Base-by-base conservation (phyloP, 139 green algal genomes). In the Closterium sp. region DNA sequence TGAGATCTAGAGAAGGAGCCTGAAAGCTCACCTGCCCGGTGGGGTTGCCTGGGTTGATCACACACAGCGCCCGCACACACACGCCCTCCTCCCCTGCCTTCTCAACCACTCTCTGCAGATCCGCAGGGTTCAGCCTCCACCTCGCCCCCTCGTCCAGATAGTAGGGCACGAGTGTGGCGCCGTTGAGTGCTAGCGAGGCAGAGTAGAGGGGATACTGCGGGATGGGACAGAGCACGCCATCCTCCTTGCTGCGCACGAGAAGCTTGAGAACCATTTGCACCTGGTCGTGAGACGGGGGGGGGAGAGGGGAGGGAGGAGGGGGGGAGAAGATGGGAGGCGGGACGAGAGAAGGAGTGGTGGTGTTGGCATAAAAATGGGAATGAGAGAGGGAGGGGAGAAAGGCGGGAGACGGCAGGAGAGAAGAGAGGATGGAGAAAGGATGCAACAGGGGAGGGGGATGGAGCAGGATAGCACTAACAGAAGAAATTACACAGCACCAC, bases 11-110 rank as follows among this genome's bases (percentile, higher is more conserved):
- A 6, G 32, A 87, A 1, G 28, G 76, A 1, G 1, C 33, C 8
- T 6, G 31, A 81, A 2, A 1, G 2, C 28, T 30, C 38, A 95
- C 96, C 93, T 98, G 96, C 32, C 96, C 97, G 12, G 97, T 99
- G 33, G 97, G 97, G 94, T 99, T 99, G 89, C 97, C 97, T 0
- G 97, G 97, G 93, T 99, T 99, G 94, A 99, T 99, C 3, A 99
- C 95, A 43, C 97, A 97, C 81, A 99, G 87, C 33, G 94, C 96
- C 2, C 97, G 95, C 87, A 97, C 96, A 28, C 90, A 90, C 91
- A 96, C 96, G 86, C 96, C 96, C 86, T 94, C 87, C 1, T 33
- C 43, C 16, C 38, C 32, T 28, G 96, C 96, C 55, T 95, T 93
- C 86, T 94, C 85, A 9, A 97, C 76, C 32, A 94, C 38, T 33